Base-by-base conservation (phyloP, 768 basidiomycete genomes). In the Xerocomellus amylosporus region DNA sequence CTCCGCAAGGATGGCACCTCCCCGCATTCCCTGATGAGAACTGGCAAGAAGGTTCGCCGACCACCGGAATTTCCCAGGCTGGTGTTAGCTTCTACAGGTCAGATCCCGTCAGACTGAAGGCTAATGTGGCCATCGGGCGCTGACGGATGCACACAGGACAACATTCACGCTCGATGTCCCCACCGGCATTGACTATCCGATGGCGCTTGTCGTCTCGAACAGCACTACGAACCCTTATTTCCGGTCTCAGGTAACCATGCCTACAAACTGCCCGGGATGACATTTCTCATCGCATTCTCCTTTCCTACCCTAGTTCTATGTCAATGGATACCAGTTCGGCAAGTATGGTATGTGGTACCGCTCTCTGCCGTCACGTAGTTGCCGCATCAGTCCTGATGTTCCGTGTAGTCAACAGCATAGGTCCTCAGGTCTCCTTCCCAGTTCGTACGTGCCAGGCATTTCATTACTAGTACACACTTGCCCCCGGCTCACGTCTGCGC, bases 61-160 rank as follows among this genome's bases (percentile, higher is more conserved):
- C 73, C 9, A 61, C 56, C 2, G 79, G 78, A 28, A 73, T 75
- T 36, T 65, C 72, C 6, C 56, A 68, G 8, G 74, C 78, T 8
- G 81, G 81, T 22, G 78, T 80, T 34, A 69, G 65, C 47, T 80
- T 82, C 65, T 81, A 76, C 56, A 75, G 78, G 78, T 75, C 19
- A 15, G 51, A 31, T 30, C 10, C 30, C 10, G 34, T 10, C 9
- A 36, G 34, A 36, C 38, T 19, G 26, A 43, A 22, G 14, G 17
- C 12, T 26, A 30, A 19, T 33, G 28, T 46, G 15, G 15, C 31
- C 13, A 22, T 5, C 20, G n/a, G 34, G 19, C 26, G 22, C 43
- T 57, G n/a, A 56, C 24, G 20, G 20, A 34, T 12, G 20, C 26
- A 39, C 42, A 47, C 49, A 67, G 66, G 60, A 59, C 66, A 20